phyloP scores from a whole-genome alignment of 148 eudicot genomes.

The Rheum nobile region DNA sequence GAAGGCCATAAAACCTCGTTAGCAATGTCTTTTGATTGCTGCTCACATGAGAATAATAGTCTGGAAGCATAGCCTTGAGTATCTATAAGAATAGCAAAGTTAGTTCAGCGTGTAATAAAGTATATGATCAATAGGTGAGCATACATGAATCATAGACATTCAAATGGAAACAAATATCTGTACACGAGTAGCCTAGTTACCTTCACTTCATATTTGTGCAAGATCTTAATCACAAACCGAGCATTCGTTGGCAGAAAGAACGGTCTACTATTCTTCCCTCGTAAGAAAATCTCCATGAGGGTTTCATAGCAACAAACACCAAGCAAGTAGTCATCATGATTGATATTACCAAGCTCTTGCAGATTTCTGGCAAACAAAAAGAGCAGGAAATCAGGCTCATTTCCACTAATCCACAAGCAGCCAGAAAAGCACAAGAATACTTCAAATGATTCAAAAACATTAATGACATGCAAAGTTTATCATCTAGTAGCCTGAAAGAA shows the following conservation, averaged over 20 bases:
- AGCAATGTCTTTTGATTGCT: conserved; percentile 18
- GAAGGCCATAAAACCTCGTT: conserved; percentile 34
- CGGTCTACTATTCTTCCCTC: conserved; percentile 27
- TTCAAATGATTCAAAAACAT: neutral
- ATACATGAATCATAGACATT: neutral
- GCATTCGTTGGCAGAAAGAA: conserved; percentile 26
- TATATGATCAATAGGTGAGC: neutral
- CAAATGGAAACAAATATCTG: neutral
- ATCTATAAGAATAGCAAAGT: conserved; percentile 2
- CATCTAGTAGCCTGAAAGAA: no score
- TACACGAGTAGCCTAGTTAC: conserved; percentile 8
- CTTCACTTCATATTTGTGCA: conserved; percentile 37
- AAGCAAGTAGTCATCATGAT: conserved; percentile 23
- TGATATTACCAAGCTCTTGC: conserved; percentile 24
- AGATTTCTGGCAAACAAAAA: conserved; percentile 16
- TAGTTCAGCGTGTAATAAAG: neutral
- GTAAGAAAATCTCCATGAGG: conserved; percentile 22
- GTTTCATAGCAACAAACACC: conserved; percentile 28
- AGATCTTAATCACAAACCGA: conserved; percentile 22
- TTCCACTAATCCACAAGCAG: neutral
- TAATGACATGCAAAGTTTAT: no score
- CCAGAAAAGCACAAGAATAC: neutral
- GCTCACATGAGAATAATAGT: conserved; percentile 19
- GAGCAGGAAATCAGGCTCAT: neutral
- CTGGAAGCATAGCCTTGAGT: conserved; percentile 27